Percentiles rank a stretch among this genome's conserved stretches.
Evolutionary conservation across 2,329 filamentous ascomycete genomes (phyloP).

Genomic region (Paracoccidioides brasiliensis): DNA sequence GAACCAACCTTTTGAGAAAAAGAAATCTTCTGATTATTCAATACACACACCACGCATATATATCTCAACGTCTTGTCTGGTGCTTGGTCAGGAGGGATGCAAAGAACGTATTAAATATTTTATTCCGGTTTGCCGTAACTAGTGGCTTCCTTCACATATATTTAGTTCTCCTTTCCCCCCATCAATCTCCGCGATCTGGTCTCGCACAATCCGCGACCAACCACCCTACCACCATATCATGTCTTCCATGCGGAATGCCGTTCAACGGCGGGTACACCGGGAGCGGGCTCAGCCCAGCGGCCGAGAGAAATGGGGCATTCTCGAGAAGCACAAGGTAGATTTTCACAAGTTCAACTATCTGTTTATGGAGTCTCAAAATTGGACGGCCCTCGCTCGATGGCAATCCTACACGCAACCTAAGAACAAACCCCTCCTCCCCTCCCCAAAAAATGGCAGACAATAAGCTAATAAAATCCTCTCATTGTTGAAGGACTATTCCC

Average conservation of each 20-base stretch:
- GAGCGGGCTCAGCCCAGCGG: conserved; percentile 81
- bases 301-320: conserved; percentile 73
- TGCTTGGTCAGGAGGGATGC: too few species aligned
- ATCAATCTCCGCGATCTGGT: not conserved
- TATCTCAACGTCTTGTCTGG: too few species aligned
- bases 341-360: conserved; percentile 2
- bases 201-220: not conserved
- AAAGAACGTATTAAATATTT: not conserved
- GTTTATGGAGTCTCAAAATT: not conserved
- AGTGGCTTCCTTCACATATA: not conserved
- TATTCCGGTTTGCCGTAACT: not conserved
- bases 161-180: not conserved
- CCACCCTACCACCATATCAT: conserved; percentile 26
- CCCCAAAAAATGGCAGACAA: too few species aligned
- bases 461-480: not conserved
- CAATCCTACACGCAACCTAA: not conserved
- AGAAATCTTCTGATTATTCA: not conserved
- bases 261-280: conserved; percentile 71
- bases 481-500: conserved; percentile 44
- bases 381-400: not conserved
- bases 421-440: not conserved
- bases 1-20: not conserved
- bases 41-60: not conserved
- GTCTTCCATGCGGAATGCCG: conserved; percentile 48
- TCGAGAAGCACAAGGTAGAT: conserved; percentile 82